Evolutionary conservation across 2,329 filamentous ascomycete genomes (phyloP).

Genomic region (Fusarium nanum): DNA sequence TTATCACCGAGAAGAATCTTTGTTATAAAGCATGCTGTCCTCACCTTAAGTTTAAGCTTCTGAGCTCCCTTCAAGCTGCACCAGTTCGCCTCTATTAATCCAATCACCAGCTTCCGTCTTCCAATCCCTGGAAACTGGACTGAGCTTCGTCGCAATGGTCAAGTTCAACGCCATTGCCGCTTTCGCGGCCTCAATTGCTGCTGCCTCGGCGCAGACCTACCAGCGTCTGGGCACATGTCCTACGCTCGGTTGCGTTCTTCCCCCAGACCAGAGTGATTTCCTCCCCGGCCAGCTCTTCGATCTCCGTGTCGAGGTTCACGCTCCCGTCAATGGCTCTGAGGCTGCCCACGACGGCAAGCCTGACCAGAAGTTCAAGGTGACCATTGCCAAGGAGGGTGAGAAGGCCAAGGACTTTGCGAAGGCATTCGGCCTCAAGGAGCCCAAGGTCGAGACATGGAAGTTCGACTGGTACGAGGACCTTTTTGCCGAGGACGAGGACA

Average conservation of each 20-base stretch:
- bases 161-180: conserved; percentile 53
- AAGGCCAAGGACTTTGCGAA: conserved; percentile 66
- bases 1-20: conserved; percentile 6
- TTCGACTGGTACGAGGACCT: conserved; percentile 89
- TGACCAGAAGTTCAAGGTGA: conserved; percentile 80
- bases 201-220: conserved; percentile 67
- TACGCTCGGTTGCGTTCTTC: conserved; percentile 68
- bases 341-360: conserved; percentile 75
- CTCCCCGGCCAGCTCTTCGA: conserved; percentile 87
- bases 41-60: conserved; percentile 15
- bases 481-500: conserved; percentile 78
- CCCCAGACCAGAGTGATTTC: conserved; percentile 79
- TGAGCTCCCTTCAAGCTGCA: conserved; percentile 34
- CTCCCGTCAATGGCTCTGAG: conserved; percentile 83
- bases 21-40: conserved; percentile 41
- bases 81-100: conserved; percentile 15
- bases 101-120: conserved; percentile 11
- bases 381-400: conserved; percentile 73
- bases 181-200: conserved; percentile 52
- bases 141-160: conserved; percentile 46
- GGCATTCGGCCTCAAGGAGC: conserved; percentile 78
- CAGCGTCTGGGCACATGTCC: conserved; percentile 70
- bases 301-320: conserved; percentile 84
- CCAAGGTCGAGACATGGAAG: conserved; percentile 81
- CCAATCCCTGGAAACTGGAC: conserved; percentile 7